A percentile compares a stretch with the other conserved stretches of the same genome.
Evolutionary conservation across 495 filamentous ascomycete genomes (phyloP).

Genomic region (Talaromyces proteolyticus): DNA sequence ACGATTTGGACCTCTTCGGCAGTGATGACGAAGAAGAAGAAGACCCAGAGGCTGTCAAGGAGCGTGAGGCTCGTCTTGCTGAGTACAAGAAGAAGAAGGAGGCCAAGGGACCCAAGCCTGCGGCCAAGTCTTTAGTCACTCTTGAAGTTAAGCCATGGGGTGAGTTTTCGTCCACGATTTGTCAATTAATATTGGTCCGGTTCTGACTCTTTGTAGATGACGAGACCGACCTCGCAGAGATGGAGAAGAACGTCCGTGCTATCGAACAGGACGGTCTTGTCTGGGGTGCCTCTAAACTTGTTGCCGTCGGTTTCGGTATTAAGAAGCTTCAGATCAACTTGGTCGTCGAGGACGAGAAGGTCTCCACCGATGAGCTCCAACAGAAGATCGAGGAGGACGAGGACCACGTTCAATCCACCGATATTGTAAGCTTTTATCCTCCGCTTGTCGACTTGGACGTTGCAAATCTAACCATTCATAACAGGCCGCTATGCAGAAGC

Average conservation of each 20-base stretch:
- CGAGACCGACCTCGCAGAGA: slow-evolving; percentile 79
- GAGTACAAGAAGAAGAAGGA: slow-evolving; percentile 99
- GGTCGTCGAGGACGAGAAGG: slow-evolving; percentile 95
- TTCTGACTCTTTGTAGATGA: slow-evolving; percentile 53
- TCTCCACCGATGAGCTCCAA: slow-evolving; percentile 84
- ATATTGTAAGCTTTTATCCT: slow-evolving; percentile 56
- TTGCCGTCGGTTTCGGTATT: slow-evolving; percentile 92
- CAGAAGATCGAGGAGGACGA: slow-evolving; percentile 81
- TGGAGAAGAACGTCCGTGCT: slow-evolving; percentile 76
- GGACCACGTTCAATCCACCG: slow-evolving; percentile 95
- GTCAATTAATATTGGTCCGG: slow-evolving; percentile 1
- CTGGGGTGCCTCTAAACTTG: slow-evolving; percentile 90
- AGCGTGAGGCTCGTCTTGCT: slow-evolving; percentile 82
- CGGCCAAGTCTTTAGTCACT: slow-evolving; percentile 92
- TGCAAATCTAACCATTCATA: slow-evolving; percentile 15
- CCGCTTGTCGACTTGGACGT: slow-evolving; percentile 1
- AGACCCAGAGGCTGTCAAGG: slow-evolving; percentile 72
- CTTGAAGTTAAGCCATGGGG: slow-evolving; percentile 99
- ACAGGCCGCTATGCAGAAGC: slow-evolving; percentile 82
- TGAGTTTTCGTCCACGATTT: slow-evolving; percentile 44
- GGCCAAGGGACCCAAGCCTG: slow-evolving; percentile 78
- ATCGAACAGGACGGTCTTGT: slow-evolving; percentile 93
- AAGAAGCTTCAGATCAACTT: slow-evolving; percentile 99
- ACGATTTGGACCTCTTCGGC: slow-evolving; percentile 86
- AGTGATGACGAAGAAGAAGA: slow-evolving; percentile 85